A percentile compares a stretch with the other conserved stretches of the same genome.
Evolutionary conservation across 257 asterid genomes (phyloP).

Genomic region (Nicotiana obtusifolia): DNA sequence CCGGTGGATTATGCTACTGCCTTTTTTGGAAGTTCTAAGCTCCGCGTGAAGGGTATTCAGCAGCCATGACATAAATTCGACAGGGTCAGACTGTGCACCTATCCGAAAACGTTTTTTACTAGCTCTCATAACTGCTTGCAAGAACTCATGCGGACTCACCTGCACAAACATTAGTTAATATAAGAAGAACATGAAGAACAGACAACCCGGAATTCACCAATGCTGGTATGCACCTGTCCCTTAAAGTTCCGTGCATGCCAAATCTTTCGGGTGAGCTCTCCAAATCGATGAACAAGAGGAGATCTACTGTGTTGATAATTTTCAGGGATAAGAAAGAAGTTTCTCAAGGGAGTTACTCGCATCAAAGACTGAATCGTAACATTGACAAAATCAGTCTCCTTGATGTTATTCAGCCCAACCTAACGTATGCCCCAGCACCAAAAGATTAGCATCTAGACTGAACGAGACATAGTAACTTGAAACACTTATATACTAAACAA

Average conservation of each 20-base stretch:
- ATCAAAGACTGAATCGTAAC: conserved; percentile 93
- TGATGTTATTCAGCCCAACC: conserved; percentile 97
- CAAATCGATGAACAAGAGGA: conserved; percentile 89
- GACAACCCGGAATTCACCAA: not conserved
- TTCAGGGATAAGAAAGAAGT: conserved; percentile 90
- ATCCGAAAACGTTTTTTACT: conserved; percentile 83
- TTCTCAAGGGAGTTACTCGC: conserved; percentile 98
- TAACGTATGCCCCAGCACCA: conserved; percentile 23
- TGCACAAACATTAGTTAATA: conserved; percentile 31
- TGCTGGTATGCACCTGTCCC: conserved; percentile 63
- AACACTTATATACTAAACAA: not conserved
- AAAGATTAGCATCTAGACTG: not conserved
- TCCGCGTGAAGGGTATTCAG: conserved; percentile 74
- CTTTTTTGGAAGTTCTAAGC: conserved; percentile 61
- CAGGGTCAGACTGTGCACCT: conserved; percentile 95
- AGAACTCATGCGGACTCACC: conserved; percentile 99
- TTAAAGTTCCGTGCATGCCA: conserved; percentile 96
- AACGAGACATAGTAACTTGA: not conserved
- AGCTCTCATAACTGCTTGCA: conserved; percentile 94
- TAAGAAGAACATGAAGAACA: conserved; percentile 3
- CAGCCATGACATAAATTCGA: conserved; percentile 95
- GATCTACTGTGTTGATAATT: conserved; percentile 78
- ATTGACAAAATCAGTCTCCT: conserved; percentile 95
- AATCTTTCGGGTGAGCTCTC: conserved; percentile 94
- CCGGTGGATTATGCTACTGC: conserved; percentile 74